Base-by-base conservation (phyloP, 768 basidiomycete species). In the Leccinum longicurvipes region DNA sequence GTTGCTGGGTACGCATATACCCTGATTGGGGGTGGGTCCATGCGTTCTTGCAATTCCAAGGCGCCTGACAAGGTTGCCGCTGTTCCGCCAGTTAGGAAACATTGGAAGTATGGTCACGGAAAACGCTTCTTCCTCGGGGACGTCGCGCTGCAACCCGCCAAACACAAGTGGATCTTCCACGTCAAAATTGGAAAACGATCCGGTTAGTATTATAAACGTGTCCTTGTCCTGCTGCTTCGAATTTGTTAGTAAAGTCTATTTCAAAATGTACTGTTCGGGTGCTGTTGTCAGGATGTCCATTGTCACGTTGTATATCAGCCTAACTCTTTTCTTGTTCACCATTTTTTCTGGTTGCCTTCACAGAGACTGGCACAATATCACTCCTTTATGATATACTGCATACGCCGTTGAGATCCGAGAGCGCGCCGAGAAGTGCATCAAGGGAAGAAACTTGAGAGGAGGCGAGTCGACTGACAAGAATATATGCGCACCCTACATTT, bases 401-500 rank as follows among this genome's bases (percentile, higher is more conserved):
- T 1, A 95, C 78, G 46, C 82, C 77, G 58, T 95, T 90, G 27
- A 98, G 81, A 68, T 92, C 82, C 12, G 77, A 74, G 29, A 98
- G 79, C 0, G 92, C 93, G 29, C 79, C 78, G 47, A 92, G 76
- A 28, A 98, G 80, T 2, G 93, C 89, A 15, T 84, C 80, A 17
- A 95, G 73, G 0, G 96, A 91, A 3, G 94, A 96, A 57, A 51
- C 55, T n/a, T 25, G 36, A 54, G 31, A 14, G 44, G 25, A n/a
- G 4, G 32, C 19, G 23, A 2, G 15, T 19, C 14, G 51, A 50
- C 4, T 19, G 19, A 56, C 5, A 15, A 24, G 23, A 3, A n/a
- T n/a, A n/a, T n/a, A n/a, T 25, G 78, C 93, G 59, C 64, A 97
- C 94, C 94, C 63, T 97, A 97, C 96, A 98, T 98, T 82, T 98